These are phyloP conservation scores for Selaginella tamariscina DNA, from an alignment of 75 land plant species.

Conservation along the genomic window DNA sequence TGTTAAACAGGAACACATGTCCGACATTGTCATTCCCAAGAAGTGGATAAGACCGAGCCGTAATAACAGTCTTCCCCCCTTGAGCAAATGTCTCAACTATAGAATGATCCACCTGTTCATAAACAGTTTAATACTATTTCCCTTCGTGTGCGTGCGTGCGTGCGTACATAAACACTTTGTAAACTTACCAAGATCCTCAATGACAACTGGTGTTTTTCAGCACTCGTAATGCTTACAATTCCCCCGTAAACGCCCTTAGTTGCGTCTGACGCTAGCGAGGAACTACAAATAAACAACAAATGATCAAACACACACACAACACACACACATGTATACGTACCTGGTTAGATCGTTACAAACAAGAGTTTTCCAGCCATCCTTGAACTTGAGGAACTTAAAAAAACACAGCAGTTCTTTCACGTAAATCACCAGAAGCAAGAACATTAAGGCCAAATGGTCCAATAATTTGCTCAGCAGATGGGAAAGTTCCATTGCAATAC, in stretches of 20 bases:
- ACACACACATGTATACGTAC: conserved; percentile 14
- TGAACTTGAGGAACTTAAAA: conserved; percentile 43
- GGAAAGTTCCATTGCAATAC: conserved; percentile 9
- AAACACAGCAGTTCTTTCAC: conserved; percentile 62
- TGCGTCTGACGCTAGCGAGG: conserved; percentile 43
- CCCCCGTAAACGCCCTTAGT: conserved; percentile 43
- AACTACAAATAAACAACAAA: conserved; percentile 30
- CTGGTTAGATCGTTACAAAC: conserved; percentile 66
- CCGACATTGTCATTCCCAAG: conserved; percentile 46
- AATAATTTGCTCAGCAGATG: conserved; percentile 27
- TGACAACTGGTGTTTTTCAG: conserved; percentile 33
- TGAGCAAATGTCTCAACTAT: conserved; percentile 83
- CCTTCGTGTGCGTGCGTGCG: too few relatives aligned
- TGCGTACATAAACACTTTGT: background rate
- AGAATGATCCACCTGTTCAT: conserved; percentile 75
- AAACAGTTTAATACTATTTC: background rate
- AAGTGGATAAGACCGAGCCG: conserved; percentile 77
- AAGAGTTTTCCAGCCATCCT: conserved; percentile 35
- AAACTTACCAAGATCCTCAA: conserved; percentile 55
- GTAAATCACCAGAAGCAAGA: conserved; percentile 38
- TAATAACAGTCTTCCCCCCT: conserved; percentile 56
- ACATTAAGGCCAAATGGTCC: conserved; percentile 78
- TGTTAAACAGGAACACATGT: conserved; percentile 67
- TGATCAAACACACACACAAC: too few relatives aligned
- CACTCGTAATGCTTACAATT: conserved; percentile 40